These are phyloP conservation scores for Phaeophleospora eucalypticola DNA, from an alignment of 2,329 filamentous ascomycete species.

Conservation along the genomic window DNA sequence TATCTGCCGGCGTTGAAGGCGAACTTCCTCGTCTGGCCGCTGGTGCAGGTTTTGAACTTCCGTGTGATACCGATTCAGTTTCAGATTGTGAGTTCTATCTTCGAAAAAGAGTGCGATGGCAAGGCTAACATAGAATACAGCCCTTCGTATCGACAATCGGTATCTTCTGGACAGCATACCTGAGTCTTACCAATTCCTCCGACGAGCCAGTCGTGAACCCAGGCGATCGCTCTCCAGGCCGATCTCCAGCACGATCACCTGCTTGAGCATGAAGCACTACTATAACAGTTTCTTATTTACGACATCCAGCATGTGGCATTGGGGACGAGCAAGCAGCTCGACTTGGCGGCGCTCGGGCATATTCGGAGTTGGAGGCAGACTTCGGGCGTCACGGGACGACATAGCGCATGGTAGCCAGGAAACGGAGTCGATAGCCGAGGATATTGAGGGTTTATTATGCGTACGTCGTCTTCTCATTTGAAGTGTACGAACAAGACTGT, in stretches of 20 bases:
- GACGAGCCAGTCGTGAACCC: slow-evolving; percentile 55
- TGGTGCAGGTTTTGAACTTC: slow-evolving; percentile 96
- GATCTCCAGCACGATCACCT: slow-evolving; percentile 3
- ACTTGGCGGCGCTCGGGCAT: too few species aligned
- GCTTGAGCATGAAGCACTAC: slow-evolving; percentile 2
- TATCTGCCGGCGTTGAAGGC: slow-evolving; percentile 92
- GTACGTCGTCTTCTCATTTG: too few species aligned
- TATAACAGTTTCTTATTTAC: too few species aligned
- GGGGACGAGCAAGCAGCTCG: too few species aligned
- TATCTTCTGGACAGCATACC: slow-evolving; percentile 96
- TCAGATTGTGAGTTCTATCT: slow-evolving; percentile 70
- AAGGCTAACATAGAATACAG: slow-evolving; percentile 43
- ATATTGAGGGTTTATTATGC: too few species aligned
- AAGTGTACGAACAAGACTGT: too few species aligned
- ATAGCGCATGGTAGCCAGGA: too few species aligned
- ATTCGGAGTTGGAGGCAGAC: slow-evolving; percentile 9
- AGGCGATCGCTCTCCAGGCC: not conserved
- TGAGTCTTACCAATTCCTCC: slow-evolving; percentile 84
- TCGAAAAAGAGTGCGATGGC: not conserved
- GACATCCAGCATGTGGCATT: too few species aligned
- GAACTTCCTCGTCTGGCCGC: slow-evolving; percentile 92
- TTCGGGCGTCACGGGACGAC: slow-evolving; percentile 1
- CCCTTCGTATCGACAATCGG: slow-evolving; percentile 93
- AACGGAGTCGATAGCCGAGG: too few species aligned
- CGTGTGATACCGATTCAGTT: slow-evolving; percentile 90